Evolutionary conservation across 2,329 filamentous ascomycete genomes (phyloP), one percentile per base, ranked within the genome.

Genomic region (Hypoxylon sp.): DNA sequence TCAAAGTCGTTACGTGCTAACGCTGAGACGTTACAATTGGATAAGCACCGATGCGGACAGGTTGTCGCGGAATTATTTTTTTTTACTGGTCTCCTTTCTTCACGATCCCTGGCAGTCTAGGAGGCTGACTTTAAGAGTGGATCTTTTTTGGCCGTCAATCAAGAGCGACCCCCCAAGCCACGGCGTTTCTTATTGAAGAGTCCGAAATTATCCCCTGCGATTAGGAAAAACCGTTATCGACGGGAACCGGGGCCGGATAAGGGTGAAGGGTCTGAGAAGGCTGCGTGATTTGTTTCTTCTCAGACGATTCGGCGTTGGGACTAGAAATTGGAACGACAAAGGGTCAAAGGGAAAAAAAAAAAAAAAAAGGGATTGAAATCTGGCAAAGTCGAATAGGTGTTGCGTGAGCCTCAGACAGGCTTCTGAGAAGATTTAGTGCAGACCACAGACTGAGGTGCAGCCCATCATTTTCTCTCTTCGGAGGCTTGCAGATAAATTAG

Each of bases 201-300:
- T 30, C 61, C 46, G 60, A 64, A 67, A 67, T 67, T 67, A 65
- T 59, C 59, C 28, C 76, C 75, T 32, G 7, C 24, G 15, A 39
- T 46, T 20, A 20, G 5, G 3, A 52, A 59, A 59, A 56, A 55
- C 17, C 20, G 41, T 59, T 49, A 62, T 48, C 22, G 32, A 50
- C 58, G 48, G 41, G 39, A 39, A 49, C 44, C 43, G 55, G 52
- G 28, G 49, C 55, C 22, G 41, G 54, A 52, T 61, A 65, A 62
- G 44, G 49, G 32, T 13, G 43, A 51, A 47, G 24, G 46, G 39
- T 47, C 53, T 19, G n/a, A 46, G 7, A 24, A 19, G 41, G 4
- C 41, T 22, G 15, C 6, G 15, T 6, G 20, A 26, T 22, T 46
- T 46, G 17, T 47, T 28, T 28, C 19, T 46, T 46, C 20, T 22